Percentiles rank a stretch among this genome's conserved stretches.
These are phyloP conservation scores for Fusarium solani-melongenae DNA, from an alignment of 2,329 filamentous ascomycete genomes.

Conservation along the genomic window DNA sequence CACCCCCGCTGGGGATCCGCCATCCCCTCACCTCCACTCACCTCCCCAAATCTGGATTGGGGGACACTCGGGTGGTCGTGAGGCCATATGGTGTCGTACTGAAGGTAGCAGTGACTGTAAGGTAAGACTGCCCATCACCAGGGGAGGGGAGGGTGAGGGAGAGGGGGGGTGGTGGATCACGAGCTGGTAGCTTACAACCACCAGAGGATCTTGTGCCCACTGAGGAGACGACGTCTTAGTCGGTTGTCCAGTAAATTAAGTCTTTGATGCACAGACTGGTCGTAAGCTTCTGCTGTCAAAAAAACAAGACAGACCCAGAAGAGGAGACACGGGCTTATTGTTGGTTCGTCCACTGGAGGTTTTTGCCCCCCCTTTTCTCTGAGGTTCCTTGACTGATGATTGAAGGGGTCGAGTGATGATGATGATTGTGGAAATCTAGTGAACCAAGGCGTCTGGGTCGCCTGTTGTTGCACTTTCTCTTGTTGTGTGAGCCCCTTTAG, in stretches of 20 bases:
- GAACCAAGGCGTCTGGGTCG: slow-evolving; percentile 30
- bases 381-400: neutral
- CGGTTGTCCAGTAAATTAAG: neutral
- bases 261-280: slow-evolving; percentile 6
- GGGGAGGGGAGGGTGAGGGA: neutral
- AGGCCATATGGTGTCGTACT: slow-evolving; percentile 7
- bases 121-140: neutral
- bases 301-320: neutral
- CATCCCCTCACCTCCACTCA: slow-evolving; percentile 13
- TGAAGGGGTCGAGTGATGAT: neutral
- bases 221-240: slow-evolving; percentile 2
- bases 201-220: slow-evolving; percentile 11
- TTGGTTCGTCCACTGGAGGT: neutral
- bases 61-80: neutral
- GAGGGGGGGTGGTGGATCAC: slow-evolving; percentile 11
- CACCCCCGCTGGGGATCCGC: slow-evolving; percentile 22
- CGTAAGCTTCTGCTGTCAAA: slow-evolving; percentile 9
- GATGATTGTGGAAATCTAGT: neutral
- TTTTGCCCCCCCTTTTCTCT: neutral
- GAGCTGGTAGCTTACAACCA: slow-evolving; percentile 6
- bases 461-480: slow-evolving; percentile 10
- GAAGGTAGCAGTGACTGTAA: neutral
- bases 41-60: slow-evolving; percentile 12
- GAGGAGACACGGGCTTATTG: neutral
- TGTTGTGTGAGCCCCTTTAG: slow-evolving; percentile 9